phyloP scores from a whole-genome alignment of 805 yeast species.

The Ogataea glucozyma region DNA sequence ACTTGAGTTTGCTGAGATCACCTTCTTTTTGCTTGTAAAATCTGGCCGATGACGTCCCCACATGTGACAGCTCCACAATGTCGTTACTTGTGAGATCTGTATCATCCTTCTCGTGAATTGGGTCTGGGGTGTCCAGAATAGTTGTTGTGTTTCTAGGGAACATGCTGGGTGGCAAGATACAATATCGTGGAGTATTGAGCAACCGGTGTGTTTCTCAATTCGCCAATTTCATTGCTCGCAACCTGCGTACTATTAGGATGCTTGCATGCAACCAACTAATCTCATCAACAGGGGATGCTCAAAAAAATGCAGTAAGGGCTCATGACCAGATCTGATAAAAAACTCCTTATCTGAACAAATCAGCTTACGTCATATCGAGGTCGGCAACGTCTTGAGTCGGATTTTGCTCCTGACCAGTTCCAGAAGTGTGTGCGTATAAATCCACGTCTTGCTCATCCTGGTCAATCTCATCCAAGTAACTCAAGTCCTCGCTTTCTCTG shows the following conservation, averaged over 20 bases:
- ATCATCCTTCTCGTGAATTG: slow-evolving; percentile 1
- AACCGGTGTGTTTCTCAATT: no score
- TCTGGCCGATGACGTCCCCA: slow-evolving; percentile 11
- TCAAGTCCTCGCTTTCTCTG: slow-evolving; percentile 40
- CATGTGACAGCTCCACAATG: slow-evolving; percentile 4
- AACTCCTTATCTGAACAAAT: background rate
- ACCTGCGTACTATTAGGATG: no score
- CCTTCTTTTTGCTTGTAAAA: slow-evolving; percentile 4
- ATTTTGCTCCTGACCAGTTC: background rate
- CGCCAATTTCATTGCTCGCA: no score
- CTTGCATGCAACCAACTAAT: no score
- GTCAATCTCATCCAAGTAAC: slow-evolving; percentile 50
- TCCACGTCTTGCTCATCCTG: slow-evolving; percentile 30
- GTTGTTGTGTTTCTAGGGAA: background rate
- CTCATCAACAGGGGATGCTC: no score
- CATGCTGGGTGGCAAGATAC: background rate
- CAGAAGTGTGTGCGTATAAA: background rate
- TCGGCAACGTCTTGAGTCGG: slow-evolving; percentile 4
- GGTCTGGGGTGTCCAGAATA: background rate
- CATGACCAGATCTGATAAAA: background rate
- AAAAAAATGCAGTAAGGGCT: background rate
- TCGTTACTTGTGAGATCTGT: slow-evolving; percentile 1
- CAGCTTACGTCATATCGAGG: slow-evolving; percentile 5
- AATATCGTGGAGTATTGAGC: no score
- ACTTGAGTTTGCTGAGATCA: slow-evolving; percentile 6